Evolutionary conservation across 306 rosid species (phyloP).

Genomic region (Coriaria nepalensis): DNA sequence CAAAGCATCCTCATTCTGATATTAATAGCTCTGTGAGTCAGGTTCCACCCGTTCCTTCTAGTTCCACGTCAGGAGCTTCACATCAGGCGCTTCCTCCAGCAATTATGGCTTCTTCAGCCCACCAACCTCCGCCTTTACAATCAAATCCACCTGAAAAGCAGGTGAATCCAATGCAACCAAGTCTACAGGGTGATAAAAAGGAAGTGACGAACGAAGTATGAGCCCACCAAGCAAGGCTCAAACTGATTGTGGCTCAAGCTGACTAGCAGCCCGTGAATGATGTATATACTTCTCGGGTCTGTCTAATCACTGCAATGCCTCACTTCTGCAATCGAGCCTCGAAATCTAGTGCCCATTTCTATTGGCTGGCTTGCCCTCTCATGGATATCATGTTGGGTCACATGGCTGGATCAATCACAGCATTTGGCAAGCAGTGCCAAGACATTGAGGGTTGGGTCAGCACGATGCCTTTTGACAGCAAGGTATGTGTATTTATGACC

Average conservation of each 20-base stretch:
- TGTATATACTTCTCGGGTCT: constrained; percentile 26
- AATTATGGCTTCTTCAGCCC: constrained; percentile 29
- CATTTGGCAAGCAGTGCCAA: too few species aligned
- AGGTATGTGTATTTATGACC: too few species aligned
- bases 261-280: constrained; percentile 47
- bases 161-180: constrained; percentile 48
- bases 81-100: constrained; percentile 36
- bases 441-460: too few species aligned
- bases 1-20: constrained; percentile 61
- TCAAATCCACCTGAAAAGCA: constrained; percentile 44
- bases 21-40: constrained; percentile 35
- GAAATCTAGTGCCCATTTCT: constrained; percentile 33
- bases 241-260: constrained; percentile 39
- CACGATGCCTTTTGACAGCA: too few species aligned
- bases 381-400: constrained; percentile 51
- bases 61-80: constrained; percentile 35
- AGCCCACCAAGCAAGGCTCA: constrained; percentile 38
- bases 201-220: constrained; percentile 45
- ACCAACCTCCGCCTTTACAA: constrained; percentile 42
- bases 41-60: constrained; percentile 38
- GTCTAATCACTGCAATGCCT: constrained; percentile 34
- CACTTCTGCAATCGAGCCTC: constrained; percentile 37
- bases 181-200: constrained; percentile 53
- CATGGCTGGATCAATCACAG: constrained; percentile 54
- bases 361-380: constrained; percentile 44